Percentiles rank a stretch among this genome's conserved stretches.
Conservation (phyloP, 1,139 yeast genomes). For the Sugiyamaella xylanicola region DNA sequence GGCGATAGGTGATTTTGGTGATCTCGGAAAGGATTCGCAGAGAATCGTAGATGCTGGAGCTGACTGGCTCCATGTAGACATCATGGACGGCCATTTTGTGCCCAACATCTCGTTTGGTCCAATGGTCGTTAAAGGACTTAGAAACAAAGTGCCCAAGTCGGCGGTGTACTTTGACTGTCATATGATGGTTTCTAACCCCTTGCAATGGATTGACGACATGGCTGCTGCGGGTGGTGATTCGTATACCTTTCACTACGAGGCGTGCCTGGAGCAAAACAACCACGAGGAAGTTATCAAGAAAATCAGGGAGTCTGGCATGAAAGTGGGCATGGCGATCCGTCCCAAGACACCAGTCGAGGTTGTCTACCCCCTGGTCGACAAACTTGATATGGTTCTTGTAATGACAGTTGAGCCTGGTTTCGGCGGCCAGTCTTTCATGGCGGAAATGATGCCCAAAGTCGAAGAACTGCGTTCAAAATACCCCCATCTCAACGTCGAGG, state of each 20-base stretch:
- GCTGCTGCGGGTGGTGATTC: slow-evolving; percentile 96
- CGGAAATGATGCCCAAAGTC: slow-evolving; percentile 95
- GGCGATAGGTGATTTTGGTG: slow-evolving; percentile 64
- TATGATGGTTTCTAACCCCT: slow-evolving; percentile 97
- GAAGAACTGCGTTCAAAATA: slow-evolving; percentile 67
- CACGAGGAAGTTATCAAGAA: slow-evolving; percentile 73
- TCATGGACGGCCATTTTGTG: slow-evolving; percentile 98
- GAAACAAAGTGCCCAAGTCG: slow-evolving; percentile 72
- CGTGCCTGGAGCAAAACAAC: slow-evolving; percentile 59
- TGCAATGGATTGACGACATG: slow-evolving; percentile 90
- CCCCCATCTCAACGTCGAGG: slow-evolving; percentile 86
- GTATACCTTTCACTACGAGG: slow-evolving; percentile 94
- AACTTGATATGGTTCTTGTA: slow-evolving; percentile 87
- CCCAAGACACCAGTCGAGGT: slow-evolving; percentile 93
- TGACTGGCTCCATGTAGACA: slow-evolving; percentile 97
- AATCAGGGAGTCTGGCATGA: slow-evolving; percentile 80
- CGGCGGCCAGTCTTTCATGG: slow-evolving; percentile 97
- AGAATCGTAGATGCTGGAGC: slow-evolving; percentile 75
- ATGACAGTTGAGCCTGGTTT: slow-evolving; percentile 99
- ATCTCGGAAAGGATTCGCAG: slow-evolving; percentile 85
- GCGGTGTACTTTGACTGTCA: slow-evolving; percentile 93
- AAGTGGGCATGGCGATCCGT: slow-evolving; percentile 92
- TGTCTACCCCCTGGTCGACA: slow-evolving; percentile 70
- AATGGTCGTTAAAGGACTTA: slow-evolving; percentile 78
- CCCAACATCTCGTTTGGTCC: slow-evolving; percentile 96